phyloP scores from a whole-genome alignment of 345 rosid species.

The Excoecaria agallocha region DNA sequence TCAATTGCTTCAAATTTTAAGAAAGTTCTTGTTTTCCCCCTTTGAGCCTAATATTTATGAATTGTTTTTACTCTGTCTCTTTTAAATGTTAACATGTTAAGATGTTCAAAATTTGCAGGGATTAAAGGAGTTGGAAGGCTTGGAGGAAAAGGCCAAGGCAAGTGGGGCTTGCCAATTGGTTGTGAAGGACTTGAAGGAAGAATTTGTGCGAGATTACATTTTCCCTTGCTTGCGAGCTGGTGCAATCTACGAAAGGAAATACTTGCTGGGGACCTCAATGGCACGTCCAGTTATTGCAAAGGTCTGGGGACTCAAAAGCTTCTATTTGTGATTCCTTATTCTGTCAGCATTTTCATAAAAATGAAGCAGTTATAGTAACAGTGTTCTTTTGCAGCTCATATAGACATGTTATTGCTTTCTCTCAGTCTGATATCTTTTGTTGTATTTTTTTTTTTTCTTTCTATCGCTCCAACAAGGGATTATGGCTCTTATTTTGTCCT shows the following conservation, averaged over 20 bases:
- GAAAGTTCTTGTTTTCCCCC: background rate
- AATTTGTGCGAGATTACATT: slow-evolving; percentile 83
- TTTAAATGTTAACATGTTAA: slow-evolving; percentile 5
- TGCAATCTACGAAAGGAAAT: slow-evolving; percentile 85
- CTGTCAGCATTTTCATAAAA: background rate
- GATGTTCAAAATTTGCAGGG: slow-evolving; percentile 50
- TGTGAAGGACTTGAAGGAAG: slow-evolving; percentile 85
- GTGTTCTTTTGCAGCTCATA: background rate
- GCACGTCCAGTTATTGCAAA: slow-evolving; percentile 98
- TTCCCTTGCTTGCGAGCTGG: slow-evolving; percentile 95
- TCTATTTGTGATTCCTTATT: slow-evolving; percentile 8
- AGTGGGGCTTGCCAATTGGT: slow-evolving; percentile 95
- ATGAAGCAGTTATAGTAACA: background rate
- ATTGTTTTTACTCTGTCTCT: background rate
- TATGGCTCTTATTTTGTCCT: background rate
- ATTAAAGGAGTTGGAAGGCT: slow-evolving; percentile 75
- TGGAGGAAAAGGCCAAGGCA: slow-evolving; percentile 90
- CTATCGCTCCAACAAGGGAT: background rate
- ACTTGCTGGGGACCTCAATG: slow-evolving; percentile 96
- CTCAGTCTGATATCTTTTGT: background rate
- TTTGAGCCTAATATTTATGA: background rate
- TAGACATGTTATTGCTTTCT: background rate
- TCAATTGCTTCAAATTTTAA: background rate
- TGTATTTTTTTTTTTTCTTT: background rate
- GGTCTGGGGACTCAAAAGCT: slow-evolving; percentile 33